phyloP scores from a whole-genome alignment of 805 yeast genomes.

The Candida silvicultrix region DNA sequence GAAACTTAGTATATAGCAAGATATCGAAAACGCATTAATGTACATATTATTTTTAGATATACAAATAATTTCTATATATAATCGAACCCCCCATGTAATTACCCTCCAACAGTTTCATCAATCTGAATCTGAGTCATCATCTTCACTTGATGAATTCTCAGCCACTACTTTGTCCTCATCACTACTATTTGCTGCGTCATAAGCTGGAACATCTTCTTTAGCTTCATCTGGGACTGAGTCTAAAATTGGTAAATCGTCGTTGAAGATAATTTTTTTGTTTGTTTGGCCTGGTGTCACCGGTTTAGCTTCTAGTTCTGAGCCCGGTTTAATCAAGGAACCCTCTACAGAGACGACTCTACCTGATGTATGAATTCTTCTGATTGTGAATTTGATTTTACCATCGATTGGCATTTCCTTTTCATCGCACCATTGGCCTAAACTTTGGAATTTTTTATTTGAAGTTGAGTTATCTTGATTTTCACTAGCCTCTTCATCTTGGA shows the following conservation, averaged over 20 bases:
- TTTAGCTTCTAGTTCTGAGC: constrained; percentile 43
- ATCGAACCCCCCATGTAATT: too few relatives aligned
- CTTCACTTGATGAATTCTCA: constrained; percentile 22
- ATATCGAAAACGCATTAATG: not conserved
- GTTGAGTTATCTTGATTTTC: constrained; percentile 13
- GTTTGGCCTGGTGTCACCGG: constrained; percentile 35
- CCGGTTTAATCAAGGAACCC: constrained; percentile 56
- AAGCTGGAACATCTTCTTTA: constrained; percentile 13
- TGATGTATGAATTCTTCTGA: constrained; percentile 64
- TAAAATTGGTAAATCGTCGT: constrained; percentile 24
- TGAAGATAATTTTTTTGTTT: constrained; percentile 43
- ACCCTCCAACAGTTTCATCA: too few relatives aligned
- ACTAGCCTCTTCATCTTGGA: constrained; percentile 16
- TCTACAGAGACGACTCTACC: constrained; percentile 83
- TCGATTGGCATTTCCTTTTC: constrained; percentile 67
- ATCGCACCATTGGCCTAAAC: constrained; percentile 87
- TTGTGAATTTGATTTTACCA: constrained; percentile 74
- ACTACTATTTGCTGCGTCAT: constrained; percentile 9
- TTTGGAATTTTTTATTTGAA: constrained; percentile 30
- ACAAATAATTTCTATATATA: not conserved
- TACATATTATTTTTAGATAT: not conserved
- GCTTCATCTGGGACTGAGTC: constrained; percentile 3
- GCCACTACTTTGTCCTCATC: constrained; percentile 20
- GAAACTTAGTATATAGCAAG: constrained; percentile 2
- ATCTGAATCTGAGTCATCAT: constrained; percentile 20